Percentiles rank a stretch among this genome's conserved stretches.
These are phyloP conservation scores for Epichloe coenophiala DNA, from an alignment of 2,329 filamentous ascomycete species.

Conservation along the genomic window DNA sequence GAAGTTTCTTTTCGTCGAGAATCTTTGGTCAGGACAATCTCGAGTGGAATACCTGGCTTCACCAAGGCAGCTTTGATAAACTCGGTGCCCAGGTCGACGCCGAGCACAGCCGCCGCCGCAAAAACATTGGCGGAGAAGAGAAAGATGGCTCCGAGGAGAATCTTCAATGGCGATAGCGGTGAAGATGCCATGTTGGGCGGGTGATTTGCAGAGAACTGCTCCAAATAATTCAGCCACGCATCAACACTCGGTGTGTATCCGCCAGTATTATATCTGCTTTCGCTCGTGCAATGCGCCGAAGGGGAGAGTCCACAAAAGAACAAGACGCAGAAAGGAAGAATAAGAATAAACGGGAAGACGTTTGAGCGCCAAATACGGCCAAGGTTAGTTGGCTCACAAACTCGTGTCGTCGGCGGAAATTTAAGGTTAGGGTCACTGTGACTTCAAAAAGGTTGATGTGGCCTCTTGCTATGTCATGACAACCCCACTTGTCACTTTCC, in stretches of 20 bases:
- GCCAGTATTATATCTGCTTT: background rate
- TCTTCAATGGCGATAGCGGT: slow-evolving; percentile 22
- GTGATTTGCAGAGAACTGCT: slow-evolving; percentile 7
- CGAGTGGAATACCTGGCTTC: slow-evolving; percentile 91
- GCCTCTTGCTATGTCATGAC: slow-evolving; percentile 15
- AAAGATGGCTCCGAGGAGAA: slow-evolving; percentile 25
- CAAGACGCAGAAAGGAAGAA: no score
- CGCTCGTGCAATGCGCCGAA: background rate
- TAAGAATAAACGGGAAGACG: no score
- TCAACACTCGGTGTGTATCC: background rate
- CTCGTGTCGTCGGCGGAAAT: background rate
- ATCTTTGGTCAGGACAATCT: slow-evolving; percentile 96
- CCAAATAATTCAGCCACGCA: background rate
- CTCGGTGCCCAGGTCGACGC: slow-evolving; percentile 88
- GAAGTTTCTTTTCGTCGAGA: slow-evolving; percentile 91
- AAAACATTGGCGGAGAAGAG: slow-evolving; percentile 31
- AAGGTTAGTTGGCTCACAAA: background rate
- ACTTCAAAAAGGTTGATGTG: slow-evolving; percentile 19
- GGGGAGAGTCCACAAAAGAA: background rate
- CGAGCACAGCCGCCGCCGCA: slow-evolving; percentile 62
- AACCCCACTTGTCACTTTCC: background rate
- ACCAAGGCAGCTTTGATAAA: slow-evolving; percentile 95
- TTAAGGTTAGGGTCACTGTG: background rate
- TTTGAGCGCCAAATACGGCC: no score
- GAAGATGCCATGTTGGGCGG: slow-evolving; percentile 21